phyloP scores from a whole-genome alignment of 2,329 filamentous ascomycete species.

The Basipetospora sp. region DNA sequence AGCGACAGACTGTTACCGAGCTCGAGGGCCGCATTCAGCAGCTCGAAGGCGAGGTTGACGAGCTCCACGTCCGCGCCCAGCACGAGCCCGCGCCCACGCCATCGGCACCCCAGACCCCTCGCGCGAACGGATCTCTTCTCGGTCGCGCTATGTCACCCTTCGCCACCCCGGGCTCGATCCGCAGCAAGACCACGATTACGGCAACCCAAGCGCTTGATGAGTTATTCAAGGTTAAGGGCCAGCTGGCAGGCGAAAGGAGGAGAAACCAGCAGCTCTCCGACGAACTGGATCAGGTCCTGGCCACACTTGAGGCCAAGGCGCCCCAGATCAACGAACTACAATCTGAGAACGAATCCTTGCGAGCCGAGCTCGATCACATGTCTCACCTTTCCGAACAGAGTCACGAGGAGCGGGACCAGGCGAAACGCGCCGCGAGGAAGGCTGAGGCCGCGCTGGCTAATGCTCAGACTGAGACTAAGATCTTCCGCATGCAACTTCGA shows the following conservation, averaged over 20 bases:
- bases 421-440: constrained; percentile 64
- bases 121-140: constrained; percentile 39
- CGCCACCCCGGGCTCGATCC: constrained; percentile 43
- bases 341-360: constrained; percentile 64
- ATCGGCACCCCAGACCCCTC: constrained; percentile 46
- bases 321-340: constrained; percentile 80
- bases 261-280: constrained; percentile 59
- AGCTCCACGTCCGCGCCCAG: constrained; percentile 34
- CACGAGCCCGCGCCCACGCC: constrained; percentile 23
- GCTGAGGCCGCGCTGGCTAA: constrained; percentile 57
- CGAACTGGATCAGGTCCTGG: constrained; percentile 73
- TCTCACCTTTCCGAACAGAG: constrained; percentile 72
- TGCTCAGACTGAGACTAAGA: constrained; percentile 54
- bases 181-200: constrained; percentile 40
- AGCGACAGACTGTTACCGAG: constrained; percentile 30
- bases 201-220: constrained; percentile 51
- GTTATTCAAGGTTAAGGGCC: constrained; percentile 52
- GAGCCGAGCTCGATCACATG: constrained; percentile 69
- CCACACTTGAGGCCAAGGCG: constrained; percentile 68
- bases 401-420: constrained; percentile 63
- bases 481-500: constrained; percentile 72
- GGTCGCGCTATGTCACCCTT: constrained; percentile 45
- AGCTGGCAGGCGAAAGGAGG: constrained; percentile 59
- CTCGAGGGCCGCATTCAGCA: constrained; percentile 34
- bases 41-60: constrained; percentile 39